Percentiles rank a stretch among this genome's conserved stretches.
These are phyloP conservation scores for Picea sitchensis DNA, from an alignment of 75 land plant species.

Conservation along the genomic window DNA sequence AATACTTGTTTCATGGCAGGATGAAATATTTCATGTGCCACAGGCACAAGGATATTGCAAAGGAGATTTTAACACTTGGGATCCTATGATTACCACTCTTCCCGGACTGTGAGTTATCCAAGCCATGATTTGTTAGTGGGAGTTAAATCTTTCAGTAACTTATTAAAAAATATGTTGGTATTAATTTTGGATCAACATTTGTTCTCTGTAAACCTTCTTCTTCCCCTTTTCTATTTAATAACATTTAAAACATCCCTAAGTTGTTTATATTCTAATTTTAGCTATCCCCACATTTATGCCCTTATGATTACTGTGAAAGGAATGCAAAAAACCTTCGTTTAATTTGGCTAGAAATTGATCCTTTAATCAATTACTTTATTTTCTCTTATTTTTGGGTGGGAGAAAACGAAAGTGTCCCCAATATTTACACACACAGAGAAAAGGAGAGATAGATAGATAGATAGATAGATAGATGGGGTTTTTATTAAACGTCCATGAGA, in stretches of 20 bases:
- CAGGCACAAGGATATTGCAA: slow-evolving; percentile 84
- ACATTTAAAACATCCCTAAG: background rate
- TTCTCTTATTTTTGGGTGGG: too few species aligned
- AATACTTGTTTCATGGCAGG: slow-evolving; percentile 32
- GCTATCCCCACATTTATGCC: background rate
- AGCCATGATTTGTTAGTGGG: background rate
- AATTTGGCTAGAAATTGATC: too few species aligned
- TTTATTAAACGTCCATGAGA: too few species aligned
- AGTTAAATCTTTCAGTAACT: background rate
- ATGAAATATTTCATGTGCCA: slow-evolving; percentile 92
- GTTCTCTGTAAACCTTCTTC: too few species aligned
- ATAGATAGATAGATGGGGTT: too few species aligned
- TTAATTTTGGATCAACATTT: background rate
- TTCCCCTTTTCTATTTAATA: background rate
- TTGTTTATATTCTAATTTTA: background rate
- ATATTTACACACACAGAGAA: too few species aligned
- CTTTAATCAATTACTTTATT: too few species aligned
- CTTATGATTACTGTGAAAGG: background rate
- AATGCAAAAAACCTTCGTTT: too few species aligned
- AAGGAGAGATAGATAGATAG: too few species aligned
- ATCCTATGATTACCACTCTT: slow-evolving; percentile 98
- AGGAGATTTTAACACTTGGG: slow-evolving; percentile 79
- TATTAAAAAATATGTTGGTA: background rate
- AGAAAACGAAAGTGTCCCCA: too few species aligned
- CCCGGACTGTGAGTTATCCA: slow-evolving; percentile 73